phyloP scores from a whole-genome alignment of 208 protist genomes.

The Leishmania guyanensis region DNA sequence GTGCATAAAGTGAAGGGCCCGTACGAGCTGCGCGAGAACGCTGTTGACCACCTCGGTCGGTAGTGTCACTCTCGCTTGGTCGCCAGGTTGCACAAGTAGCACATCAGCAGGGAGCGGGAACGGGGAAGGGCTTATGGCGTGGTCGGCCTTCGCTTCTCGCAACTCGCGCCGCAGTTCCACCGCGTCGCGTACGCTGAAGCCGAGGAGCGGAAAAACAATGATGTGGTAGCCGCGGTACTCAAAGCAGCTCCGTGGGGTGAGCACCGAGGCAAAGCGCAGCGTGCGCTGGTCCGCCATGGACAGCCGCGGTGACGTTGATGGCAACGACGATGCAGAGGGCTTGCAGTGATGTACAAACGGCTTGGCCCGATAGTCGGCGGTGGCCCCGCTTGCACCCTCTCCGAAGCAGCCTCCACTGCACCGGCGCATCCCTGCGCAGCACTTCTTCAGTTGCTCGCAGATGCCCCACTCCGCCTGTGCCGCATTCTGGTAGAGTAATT shows the following conservation, averaged over 20 bases:
- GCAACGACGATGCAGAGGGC: neutral
- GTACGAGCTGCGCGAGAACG: slow-evolving; percentile 83
- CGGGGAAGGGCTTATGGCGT: neutral
- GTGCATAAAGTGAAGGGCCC: slow-evolving; percentile 68
- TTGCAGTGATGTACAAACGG: neutral
- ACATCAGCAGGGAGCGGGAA: neutral
- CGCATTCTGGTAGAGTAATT: slow-evolving; percentile 42
- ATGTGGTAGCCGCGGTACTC: slow-evolving; percentile 60
- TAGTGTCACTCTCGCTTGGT: slow-evolving; percentile 6
- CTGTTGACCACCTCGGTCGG: slow-evolving; percentile 26
- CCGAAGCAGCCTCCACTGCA: slow-evolving; percentile 3
- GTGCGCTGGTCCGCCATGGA: slow-evolving; percentile 17
- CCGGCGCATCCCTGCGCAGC: slow-evolving; percentile 11
- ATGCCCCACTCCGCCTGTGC: slow-evolving; percentile 52
- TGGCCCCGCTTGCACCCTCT: neutral
- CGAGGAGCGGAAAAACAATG: slow-evolving; percentile 59
- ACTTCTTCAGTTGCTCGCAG: slow-evolving; percentile 38
- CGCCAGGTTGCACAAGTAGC: neutral
- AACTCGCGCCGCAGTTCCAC: slow-evolving; percentile 40
- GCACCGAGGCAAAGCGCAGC: slow-evolving; percentile 11
- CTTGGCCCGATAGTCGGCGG: neutral
- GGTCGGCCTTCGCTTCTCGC: slow-evolving; percentile 6
- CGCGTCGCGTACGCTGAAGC: slow-evolving; percentile 65
- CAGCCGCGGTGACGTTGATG: slow-evolving; percentile 5
- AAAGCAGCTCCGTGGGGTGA: slow-evolving; percentile 38